Percentiles rank a stretch among this genome's conserved stretches.
These are phyloP conservation scores for Colletotrichum trifolii DNA, from an alignment of 2,329 filamentous ascomycete species.

Conservation along the genomic window DNA sequence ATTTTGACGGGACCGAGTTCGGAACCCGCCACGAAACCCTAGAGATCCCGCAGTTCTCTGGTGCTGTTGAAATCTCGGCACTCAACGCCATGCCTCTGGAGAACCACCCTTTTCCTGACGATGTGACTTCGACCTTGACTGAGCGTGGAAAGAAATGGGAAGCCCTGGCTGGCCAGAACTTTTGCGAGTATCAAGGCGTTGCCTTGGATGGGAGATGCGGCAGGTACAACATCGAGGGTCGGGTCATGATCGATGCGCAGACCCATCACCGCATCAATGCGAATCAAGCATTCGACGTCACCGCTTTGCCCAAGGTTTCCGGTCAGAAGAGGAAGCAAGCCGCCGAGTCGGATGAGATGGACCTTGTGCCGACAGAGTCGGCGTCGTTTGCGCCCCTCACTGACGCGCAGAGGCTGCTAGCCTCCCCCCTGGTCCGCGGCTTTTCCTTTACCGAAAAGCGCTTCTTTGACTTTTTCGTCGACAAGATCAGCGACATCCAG, in stretches of 20 bases:
- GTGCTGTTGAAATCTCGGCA: slow-evolving; percentile 54
- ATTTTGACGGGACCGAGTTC: slow-evolving; percentile 60
- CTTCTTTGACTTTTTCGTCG: slow-evolving; percentile 62
- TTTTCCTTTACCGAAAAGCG: slow-evolving; percentile 60
- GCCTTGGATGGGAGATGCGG: slow-evolving; percentile 41
- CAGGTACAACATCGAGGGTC: slow-evolving; percentile 81
- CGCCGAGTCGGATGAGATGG: slow-evolving; percentile 37
- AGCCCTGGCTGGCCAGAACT: slow-evolving; percentile 56
- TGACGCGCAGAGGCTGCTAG: slow-evolving; percentile 54
- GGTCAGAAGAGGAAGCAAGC: slow-evolving; percentile 36
- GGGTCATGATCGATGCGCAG: slow-evolving; percentile 87
- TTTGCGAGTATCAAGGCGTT: slow-evolving; percentile 57
- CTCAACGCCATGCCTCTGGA: slow-evolving; percentile 56
- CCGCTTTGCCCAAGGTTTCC: slow-evolving; percentile 35
- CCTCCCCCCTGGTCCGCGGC: slow-evolving; percentile 60
- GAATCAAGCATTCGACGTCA: slow-evolving; percentile 74
- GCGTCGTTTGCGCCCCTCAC: slow-evolving; percentile 41
- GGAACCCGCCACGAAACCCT: slow-evolving; percentile 50
- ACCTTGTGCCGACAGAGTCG: slow-evolving; percentile 39
- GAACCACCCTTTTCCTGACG: slow-evolving; percentile 53
- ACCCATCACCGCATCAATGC: slow-evolving; percentile 87
- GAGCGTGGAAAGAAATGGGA: slow-evolving; percentile 58
- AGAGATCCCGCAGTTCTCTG: slow-evolving; percentile 53
- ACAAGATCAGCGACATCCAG: slow-evolving; percentile 55
- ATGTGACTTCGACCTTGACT: slow-evolving; percentile 46